phyloP scores from a whole-genome alignment of 257 asterid genomes.

The Solanum bulbocastanum region DNA sequence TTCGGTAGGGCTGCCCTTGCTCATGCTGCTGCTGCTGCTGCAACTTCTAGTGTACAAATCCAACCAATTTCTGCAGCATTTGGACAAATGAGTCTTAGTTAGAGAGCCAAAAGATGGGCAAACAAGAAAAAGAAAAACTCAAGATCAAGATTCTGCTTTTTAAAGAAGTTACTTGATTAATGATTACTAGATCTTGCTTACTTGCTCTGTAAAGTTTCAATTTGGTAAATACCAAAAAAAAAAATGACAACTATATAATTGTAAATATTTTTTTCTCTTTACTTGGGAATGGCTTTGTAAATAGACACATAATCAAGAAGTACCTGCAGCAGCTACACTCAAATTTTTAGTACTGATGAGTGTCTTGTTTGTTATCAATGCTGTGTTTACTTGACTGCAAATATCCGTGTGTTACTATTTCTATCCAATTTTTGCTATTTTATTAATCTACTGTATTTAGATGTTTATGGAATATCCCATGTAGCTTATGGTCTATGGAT shows the following conservation, averaged over 20 bases:
- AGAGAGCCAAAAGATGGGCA: neutral
- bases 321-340: neutral
- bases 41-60: neutral
- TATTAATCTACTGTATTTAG: neutral
- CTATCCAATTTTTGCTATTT: neutral
- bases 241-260: neutral
- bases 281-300: neutral
- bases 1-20: neutral
- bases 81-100: neutral
- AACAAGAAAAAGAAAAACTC: neutral
- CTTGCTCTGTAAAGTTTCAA: neutral
- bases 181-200: neutral
- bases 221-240: neutral
- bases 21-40: neutral
- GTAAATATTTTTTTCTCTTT: neutral
- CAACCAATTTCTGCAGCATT: neutral
- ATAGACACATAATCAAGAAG: neutral
- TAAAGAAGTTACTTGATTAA: neutral
- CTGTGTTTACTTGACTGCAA: neutral
- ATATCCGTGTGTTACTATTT: neutral
- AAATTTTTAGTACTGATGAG: neutral
- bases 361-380: neutral
- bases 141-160: neutral
- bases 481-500: neutral
- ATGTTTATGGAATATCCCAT: neutral